Conservation (phyloP, 2,329 filamentous ascomycete species). For the Colletotrichum sp. region DNA sequence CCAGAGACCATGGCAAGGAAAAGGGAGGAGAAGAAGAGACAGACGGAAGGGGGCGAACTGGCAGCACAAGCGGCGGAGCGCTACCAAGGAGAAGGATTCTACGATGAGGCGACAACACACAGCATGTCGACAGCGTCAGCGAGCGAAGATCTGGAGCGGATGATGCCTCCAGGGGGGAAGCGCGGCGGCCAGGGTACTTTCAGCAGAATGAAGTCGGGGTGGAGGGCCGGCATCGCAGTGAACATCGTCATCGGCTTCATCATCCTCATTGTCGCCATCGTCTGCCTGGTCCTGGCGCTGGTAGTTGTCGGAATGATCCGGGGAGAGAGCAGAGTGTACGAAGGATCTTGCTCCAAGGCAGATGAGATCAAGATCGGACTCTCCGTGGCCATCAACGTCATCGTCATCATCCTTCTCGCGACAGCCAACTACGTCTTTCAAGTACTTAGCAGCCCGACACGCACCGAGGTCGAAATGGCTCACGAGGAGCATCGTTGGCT, state of each 20-base stretch:
- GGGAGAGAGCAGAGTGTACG: conserved; percentile 41
- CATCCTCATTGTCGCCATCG: conserved; percentile 40
- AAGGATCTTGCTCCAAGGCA: conserved; percentile 42
- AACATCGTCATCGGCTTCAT: conserved; percentile 46
- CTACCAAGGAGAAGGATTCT: not conserved
- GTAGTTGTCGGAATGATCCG: conserved; percentile 35
- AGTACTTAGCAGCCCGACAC: conserved; percentile 58
- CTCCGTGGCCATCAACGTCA: conserved; percentile 48
- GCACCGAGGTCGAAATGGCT: conserved; percentile 50
- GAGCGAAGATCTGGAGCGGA: conserved; percentile 19
- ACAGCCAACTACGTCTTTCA: conserved; percentile 60
- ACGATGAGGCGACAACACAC: conserved; percentile 11
- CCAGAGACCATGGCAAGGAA: conserved; percentile 56
- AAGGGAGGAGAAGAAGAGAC: conserved; percentile 38
- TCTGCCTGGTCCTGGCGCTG: conserved; percentile 42
- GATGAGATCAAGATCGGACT: conserved; percentile 44
- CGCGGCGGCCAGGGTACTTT: conserved; percentile 29
- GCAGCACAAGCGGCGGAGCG: not conserved
- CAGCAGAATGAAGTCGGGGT: conserved; percentile 41
- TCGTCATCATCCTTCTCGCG: conserved; percentile 47
- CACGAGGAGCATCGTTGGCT: conserved; percentile 53
- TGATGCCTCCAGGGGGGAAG: conserved; percentile 4
- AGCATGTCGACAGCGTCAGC: not conserved
- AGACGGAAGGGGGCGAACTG: conserved; percentile 34
- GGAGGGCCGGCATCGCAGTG: conserved; percentile 52